Evolutionary conservation across 2,329 filamentous ascomycete genomes (phyloP), one percentile per base, ranked within the genome.

Genomic region (Coniosporium tulheliwenetii): DNA sequence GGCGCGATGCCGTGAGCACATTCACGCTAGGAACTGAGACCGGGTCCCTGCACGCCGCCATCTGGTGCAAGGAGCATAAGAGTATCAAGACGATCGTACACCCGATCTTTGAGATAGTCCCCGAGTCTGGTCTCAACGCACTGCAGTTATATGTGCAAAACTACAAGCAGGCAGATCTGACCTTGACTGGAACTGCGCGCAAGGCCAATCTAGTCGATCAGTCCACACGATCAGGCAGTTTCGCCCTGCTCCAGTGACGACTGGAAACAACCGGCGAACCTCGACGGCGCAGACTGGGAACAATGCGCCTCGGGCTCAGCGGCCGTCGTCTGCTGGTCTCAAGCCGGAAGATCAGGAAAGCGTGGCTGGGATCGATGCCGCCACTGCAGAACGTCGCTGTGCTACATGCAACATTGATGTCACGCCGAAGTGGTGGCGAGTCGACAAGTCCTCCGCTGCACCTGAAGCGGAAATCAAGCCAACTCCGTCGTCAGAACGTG

Each of bases 111-210:
- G 86, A 95, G 48, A 57, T 74, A 15, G 77, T 81, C 9, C 77
- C 80, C 41, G 77, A 81, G 14, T 68, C 69, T n/a, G 77, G 77
- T n/a, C 62, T 77, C 40, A 93, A 79, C 50, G 85, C 84, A 8
- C 64, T 98, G 39, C 86, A 95, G 57, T 69, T 93, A 19, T 98
- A 83, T 56, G 84, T 81, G 36, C 80, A 81, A 49, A 86, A 80
- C 43, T 95, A 85, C 67, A 98, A 98, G 60, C 89, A 96, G 61
- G 89, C 91, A 8, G 91, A 98, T 56, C 72, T 89, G 34, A 77
- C 83, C 2, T 65, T 95, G 50, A 95, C 87, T 2, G 91, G 91
- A 26, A 95, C 89, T 13, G 85, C 91, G 15, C 81, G 91, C 41
- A 95, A 94, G 61, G 89, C 91, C 15, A 91, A 85, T 44, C 71